A percentile compares a stretch with the other conserved stretches of the same genome.
Conservation (phyloP, 2,329 filamentous ascomycete species). For the Neopestalotiopsis sp. region DNA sequence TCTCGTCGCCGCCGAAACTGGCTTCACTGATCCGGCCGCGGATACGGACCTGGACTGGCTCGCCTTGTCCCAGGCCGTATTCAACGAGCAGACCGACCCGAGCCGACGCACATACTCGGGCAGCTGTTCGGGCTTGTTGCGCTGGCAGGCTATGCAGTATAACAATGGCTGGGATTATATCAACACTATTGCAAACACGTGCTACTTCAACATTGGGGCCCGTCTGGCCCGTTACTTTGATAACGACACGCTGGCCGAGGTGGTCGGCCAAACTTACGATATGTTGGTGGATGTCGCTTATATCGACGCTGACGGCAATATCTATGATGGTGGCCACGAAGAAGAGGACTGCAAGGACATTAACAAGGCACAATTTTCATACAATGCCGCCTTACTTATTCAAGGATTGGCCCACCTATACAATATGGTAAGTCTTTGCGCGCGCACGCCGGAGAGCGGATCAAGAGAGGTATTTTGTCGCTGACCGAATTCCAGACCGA, state of each 20-base stretch:
- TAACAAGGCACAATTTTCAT: constrained; percentile 69
- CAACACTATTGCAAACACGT: constrained; percentile 67
- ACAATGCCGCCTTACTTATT: constrained; percentile 66
- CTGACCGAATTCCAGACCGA: constrained; percentile 48
- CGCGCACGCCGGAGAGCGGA: not conserved
- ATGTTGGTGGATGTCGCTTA: constrained; percentile 62
- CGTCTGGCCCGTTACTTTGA: constrained; percentile 74
- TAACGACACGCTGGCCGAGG: constrained; percentile 67
- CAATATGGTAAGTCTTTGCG: constrained; percentile 54
- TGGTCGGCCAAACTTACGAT: constrained; percentile 66
- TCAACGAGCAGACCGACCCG: constrained; percentile 61
- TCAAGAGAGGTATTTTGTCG: constrained; percentile 4
- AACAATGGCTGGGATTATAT: constrained; percentile 82
- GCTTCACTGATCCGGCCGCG: constrained; percentile 62
- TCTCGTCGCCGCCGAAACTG: constrained; percentile 69
- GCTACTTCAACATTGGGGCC: constrained; percentile 69
- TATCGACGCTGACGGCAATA: constrained; percentile 65
- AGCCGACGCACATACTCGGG: constrained; percentile 64
- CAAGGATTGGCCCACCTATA: constrained; percentile 73
- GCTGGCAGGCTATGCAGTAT: constrained; percentile 78
- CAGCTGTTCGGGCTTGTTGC: constrained; percentile 70
- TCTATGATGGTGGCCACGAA: constrained; percentile 68
- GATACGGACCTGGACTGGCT: constrained; percentile 63
- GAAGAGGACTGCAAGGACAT: constrained; percentile 62
- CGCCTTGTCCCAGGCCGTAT: constrained; percentile 72